Evolutionary conservation across 2,329 filamentous ascomycete species (phyloP).

Genomic region (Leptosphaerulina australis): DNA sequence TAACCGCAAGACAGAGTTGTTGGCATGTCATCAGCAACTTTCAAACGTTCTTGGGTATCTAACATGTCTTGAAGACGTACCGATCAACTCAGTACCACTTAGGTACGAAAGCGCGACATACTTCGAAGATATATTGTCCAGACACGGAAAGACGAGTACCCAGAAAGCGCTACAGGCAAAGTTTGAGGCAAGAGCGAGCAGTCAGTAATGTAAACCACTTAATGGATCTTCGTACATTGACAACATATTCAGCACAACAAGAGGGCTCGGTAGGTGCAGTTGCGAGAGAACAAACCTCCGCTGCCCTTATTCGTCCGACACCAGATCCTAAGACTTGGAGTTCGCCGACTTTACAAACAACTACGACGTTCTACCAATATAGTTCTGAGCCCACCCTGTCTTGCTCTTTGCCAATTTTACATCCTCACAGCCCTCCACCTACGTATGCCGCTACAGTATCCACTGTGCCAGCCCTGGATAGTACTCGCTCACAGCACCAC

Average conservation of each 20-base stretch:
- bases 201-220: background rate
- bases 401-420: background rate
- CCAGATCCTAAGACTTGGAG: background rate
- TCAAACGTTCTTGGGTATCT: conserved; percentile 32
- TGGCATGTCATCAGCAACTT: conserved; percentile 33
- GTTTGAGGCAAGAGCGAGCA: background rate
- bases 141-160: background rate
- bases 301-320: background rate
- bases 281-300: too few species aligned
- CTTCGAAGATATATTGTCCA: conserved; percentile 6
- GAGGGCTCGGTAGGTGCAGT: background rate
- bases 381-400: background rate
- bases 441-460: conserved; percentile 3
- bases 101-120: background rate
- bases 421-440: conserved; percentile 6
- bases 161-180: background rate
- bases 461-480: background rate
- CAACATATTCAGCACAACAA: background rate
- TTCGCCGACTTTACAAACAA: background rate
- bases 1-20: conserved; percentile 29
- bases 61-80: conserved; percentile 22
- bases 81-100: background rate
- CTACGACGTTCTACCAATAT: background rate
- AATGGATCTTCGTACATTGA: background rate
- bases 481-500: background rate